Conservation (phyloP, 106 monocot species). For the Dioscorea alata region DNA sequence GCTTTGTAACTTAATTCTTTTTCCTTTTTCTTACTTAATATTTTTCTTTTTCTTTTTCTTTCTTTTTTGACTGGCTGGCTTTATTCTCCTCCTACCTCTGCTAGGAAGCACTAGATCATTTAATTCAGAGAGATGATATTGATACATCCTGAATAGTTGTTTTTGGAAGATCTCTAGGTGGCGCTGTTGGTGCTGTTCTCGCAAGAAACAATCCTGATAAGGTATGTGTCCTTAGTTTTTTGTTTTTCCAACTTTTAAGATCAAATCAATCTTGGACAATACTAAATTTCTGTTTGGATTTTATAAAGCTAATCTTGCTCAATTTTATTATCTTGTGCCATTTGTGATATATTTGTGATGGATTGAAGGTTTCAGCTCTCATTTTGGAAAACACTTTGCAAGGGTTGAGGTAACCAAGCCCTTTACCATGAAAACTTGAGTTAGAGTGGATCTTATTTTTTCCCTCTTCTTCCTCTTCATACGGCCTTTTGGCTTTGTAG, state of each 20-base stretch:
- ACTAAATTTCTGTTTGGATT: not conserved
- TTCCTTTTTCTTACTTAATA: not conserved
- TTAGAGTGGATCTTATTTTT: too few species aligned
- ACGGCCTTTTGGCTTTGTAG: too few species aligned
- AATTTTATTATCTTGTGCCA: not conserved
- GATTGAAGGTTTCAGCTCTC: slow-evolving; percentile 71
- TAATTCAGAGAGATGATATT: slow-evolving; percentile 71
- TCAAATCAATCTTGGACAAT: not conserved
- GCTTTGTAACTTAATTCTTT: not conserved
- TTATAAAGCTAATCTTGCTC: not conserved
- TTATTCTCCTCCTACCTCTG: slow-evolving; percentile 12
- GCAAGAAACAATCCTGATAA: slow-evolving; percentile 89
- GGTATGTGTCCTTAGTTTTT: slow-evolving; percentile 29
- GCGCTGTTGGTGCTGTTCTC: slow-evolving; percentile 92
- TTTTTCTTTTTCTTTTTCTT: not conserved
- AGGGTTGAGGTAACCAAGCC: too few species aligned
- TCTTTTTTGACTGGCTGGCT: not conserved
- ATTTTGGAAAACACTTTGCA: slow-evolving; percentile 98
- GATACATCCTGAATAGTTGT: slow-evolving; percentile 89
- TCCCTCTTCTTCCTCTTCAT: too few species aligned
- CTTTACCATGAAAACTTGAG: too few species aligned
- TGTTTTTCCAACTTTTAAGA: not conserved
- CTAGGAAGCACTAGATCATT: slow-evolving; percentile 93
- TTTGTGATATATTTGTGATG: slow-evolving; percentile 1
- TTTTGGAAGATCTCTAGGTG: slow-evolving; percentile 98